A percentile compares a stretch with the other conserved stretches of the same genome.
Evolutionary conservation across 2,329 filamentous ascomycete species (phyloP).

Genomic region (Eutypella sp.): DNA sequence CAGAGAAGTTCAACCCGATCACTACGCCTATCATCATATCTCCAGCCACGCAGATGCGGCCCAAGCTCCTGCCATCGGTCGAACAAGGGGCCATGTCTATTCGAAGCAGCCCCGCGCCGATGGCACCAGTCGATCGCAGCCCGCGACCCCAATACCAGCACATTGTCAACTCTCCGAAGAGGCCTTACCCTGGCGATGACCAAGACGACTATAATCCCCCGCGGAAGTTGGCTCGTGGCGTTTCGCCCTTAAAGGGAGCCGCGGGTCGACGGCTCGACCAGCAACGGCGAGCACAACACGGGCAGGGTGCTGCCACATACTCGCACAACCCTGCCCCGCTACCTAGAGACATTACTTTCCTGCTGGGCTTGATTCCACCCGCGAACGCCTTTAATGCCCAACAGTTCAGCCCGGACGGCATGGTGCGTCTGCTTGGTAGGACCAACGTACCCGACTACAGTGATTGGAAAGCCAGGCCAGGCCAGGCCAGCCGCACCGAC

Average conservation of each 20-base stretch:
- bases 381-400: slow-evolving; percentile 67
- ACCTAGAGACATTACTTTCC: slow-evolving; percentile 62
- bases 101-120: slow-evolving; percentile 39
- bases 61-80: slow-evolving; percentile 53
- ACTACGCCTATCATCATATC: slow-evolving; percentile 79
- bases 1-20: slow-evolving; percentile 74
- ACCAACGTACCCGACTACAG: slow-evolving; percentile 60
- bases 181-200: slow-evolving; percentile 63
- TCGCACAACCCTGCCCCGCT: slow-evolving; percentile 54
- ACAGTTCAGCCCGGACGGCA: slow-evolving; percentile 62
- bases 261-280: slow-evolving; percentile 82
- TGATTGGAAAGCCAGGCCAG: slow-evolving; percentile 44
- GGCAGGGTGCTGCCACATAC: slow-evolving; percentile 34
- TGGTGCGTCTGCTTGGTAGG: slow-evolving; percentile 69
- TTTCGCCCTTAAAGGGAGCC: slow-evolving; percentile 86
- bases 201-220: slow-evolving; percentile 69
- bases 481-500: slow-evolving; percentile 21
- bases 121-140: slow-evolving; percentile 30
- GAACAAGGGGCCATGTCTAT: slow-evolving; percentile 42
- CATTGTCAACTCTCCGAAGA: slow-evolving; percentile 52
- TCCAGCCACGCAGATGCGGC: slow-evolving; percentile 68
- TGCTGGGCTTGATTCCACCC: slow-evolving; percentile 69
- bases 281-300: slow-evolving; percentile 56
- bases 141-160: slow-evolving; percentile 45
- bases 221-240: slow-evolving; percentile 82